Percentiles rank a stretch among this genome's conserved stretches.
Evolutionary conservation across 2,329 filamentous ascomycete species (phyloP).

Genomic region (Arthrocladium fulminans): DNA sequence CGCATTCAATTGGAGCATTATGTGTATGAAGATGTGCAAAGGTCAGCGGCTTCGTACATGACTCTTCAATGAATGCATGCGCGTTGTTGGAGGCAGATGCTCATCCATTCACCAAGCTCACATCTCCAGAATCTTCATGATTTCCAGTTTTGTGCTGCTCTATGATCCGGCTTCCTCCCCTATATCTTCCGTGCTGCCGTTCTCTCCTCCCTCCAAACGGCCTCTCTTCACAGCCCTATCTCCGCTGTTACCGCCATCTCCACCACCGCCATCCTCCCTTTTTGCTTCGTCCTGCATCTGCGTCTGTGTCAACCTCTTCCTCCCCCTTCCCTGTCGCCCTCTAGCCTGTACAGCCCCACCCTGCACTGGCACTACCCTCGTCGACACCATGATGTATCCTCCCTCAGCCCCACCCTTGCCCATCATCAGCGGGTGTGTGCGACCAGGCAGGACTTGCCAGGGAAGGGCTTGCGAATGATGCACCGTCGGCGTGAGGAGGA

Average conservation of each 20-base stretch:
- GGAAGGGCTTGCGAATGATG: conserved; percentile 69
- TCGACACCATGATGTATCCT: conserved; percentile 70
- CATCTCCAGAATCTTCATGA: too few relatives aligned
- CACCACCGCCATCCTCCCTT: conserved; percentile 3
- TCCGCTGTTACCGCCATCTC: conserved; percentile 8
- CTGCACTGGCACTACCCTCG: conserved; percentile 68
- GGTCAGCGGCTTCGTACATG: too few relatives aligned
- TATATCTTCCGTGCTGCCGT: background rate
- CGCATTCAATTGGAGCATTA: too few relatives aligned
- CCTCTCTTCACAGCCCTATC: background rate
- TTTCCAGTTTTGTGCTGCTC: too few relatives aligned
- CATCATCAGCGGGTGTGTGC: conserved; percentile 94
- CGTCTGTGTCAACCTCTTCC: conserved; percentile 47
- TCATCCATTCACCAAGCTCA: too few relatives aligned
- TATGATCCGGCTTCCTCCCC: background rate
- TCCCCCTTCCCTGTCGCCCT: conserved; percentile 49
- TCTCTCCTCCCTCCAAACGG: background rate
- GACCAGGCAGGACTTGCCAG: conserved; percentile 85
- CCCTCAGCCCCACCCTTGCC: conserved; percentile 79
- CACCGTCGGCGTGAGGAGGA: conserved; percentile 68
- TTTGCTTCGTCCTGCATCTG: conserved; percentile 1
- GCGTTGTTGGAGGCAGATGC: too few relatives aligned
- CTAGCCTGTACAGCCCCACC: conserved; percentile 67
- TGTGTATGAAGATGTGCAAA: too few relatives aligned
- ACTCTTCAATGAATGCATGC: too few relatives aligned